Percentiles rank a stretch among this genome's conserved stretches.
These are phyloP conservation scores for Calonectria hongkongensis DNA, from an alignment of 2,329 filamentous ascomycete species.

Conservation along the genomic window DNA sequence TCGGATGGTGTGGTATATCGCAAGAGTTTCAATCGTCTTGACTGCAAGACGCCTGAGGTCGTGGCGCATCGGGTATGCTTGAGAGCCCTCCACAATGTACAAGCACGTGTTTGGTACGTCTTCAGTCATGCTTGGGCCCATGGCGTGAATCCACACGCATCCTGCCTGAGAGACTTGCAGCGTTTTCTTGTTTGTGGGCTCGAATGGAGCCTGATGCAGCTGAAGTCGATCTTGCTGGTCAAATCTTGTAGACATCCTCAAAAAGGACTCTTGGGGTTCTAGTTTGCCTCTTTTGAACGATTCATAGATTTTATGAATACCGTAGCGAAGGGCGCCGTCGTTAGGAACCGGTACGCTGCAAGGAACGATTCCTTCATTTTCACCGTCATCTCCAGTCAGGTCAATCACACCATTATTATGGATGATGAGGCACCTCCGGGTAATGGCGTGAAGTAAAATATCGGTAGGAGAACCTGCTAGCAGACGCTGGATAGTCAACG, in stretches of 20 bases:
- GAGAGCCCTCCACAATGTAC: slow-evolving; percentile 7
- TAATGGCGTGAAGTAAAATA: neutral
- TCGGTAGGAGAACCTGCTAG: neutral
- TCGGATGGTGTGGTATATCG: slow-evolving; percentile 9
- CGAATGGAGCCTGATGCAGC: neutral
- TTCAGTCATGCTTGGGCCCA: slow-evolving; percentile 17
- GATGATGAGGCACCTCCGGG: slow-evolving; percentile 3
- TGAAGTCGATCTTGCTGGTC: slow-evolving; percentile 19
- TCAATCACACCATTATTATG: slow-evolving; percentile 1
- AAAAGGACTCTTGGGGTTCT: slow-evolving; percentile 21
- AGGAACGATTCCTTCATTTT: neutral
- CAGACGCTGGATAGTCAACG: neutral
- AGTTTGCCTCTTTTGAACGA: slow-evolving; percentile 14
- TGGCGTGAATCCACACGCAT: slow-evolving; percentile 21
- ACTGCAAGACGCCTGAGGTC: slow-evolving; percentile 1
- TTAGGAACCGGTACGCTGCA: neutral
- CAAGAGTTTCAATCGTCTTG: slow-evolving; percentile 7
- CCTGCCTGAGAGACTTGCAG: slow-evolving; percentile 8
- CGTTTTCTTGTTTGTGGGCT: neutral
- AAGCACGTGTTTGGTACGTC: slow-evolving; percentile 16
- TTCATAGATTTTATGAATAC: slow-evolving; percentile 19
- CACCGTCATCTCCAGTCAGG: neutral
- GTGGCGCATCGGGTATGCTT: neutral
- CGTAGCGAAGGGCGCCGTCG: slow-evolving; percentile 5
- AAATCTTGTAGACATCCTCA: slow-evolving; percentile 13